Base-by-base conservation (phyloP, 108 stramenopile genomes). In the Cyclotella cryptica region DNA sequence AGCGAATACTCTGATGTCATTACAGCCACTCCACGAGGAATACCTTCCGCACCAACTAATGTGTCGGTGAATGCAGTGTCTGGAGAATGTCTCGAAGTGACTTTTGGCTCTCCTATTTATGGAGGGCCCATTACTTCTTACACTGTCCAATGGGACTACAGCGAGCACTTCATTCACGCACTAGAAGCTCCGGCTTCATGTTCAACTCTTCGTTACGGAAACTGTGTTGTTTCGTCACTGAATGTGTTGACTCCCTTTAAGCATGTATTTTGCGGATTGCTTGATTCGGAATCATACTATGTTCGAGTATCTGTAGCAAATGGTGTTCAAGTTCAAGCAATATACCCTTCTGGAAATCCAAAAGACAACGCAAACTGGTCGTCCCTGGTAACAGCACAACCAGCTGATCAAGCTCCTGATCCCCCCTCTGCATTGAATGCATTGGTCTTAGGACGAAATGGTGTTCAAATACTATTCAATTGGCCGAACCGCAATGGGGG, bases 101-200 rank as follows among this genome's bases (percentile, higher is more conserved):
- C 63, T 52, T 96, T 88, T 30, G 60, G 74, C 28, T 88, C 93
- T 40, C 85, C 90, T 0, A 58, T 74, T 15, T 86, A 79, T 55
- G 87, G 80, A 13, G 86, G 81, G 26, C 59, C 75, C 27, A 78
- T 96, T 47, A 46, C 54, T 18, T 77, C 86, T 17, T 96, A 91
- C 68, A 54, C 71, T 28, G 72, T 96, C 19, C 88, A 96, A 75
- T 94, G 90, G 89, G 94, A 96, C 75, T 74, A 83, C 18, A 69
- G 52, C 21, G 54, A 66, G 40, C 44, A 41, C 5, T 94, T 96
- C 69, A 24, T 45, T 19, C 61, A 71, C 28, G 88, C 82, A 29
- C 70, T 61, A 28, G 52, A 47, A 22, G 71, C 54, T 42, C 46
- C 70, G 2, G 84, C 89, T 22, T 78, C 82, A 12, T 90, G 90